Base-by-base conservation (phyloP, 2,329 filamentous ascomycete genomes). In the Xylaria digitata region DNA sequence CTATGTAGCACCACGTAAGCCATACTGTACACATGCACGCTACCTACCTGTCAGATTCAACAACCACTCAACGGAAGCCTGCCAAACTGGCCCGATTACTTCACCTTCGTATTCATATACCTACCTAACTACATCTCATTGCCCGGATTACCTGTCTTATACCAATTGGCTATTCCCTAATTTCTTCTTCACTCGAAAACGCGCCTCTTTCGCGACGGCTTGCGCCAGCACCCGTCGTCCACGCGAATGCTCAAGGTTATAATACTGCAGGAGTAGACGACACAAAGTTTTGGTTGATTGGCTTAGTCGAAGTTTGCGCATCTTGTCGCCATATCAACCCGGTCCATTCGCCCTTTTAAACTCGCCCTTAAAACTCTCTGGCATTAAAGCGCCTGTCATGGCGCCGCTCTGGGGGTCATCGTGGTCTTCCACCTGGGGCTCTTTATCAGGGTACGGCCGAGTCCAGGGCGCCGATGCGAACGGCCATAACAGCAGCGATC, bases 341-440 rank as follows among this genome's bases (percentile, higher is more conserved):
- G n/a, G n/a, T 26, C 21, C 23, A 23, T 13, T 43, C n/a, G 19
- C 37, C 30, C 17, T 58, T 53, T 26, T 26, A 26, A 26, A 26
- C 26, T 26, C 26, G 26, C 26, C 26, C 26, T 26, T 26, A 26
- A 26, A 54, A 53, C 19, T 42, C 49, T 23, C 34, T 26, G 50
- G 48, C 19, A 65, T 52, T 43, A 32, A 26, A 46, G 56, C 54
- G 26, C 45, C 45, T 45, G 74, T 74, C 54, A 77, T 77, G 75
- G 72, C 75, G 65, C 73, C 75, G 62, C 72, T 77, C 49, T 75
- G 71, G 74, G 71, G 74, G 13, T 75, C 74, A 7, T 74, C 72
- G 30, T 75, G 70, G 73, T 74, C 75, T 13, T 75, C 75, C 43
- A 72, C 70, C n/a, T 73, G 74, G 71, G 66, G 66, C 45, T 76